A percentile compares a stretch with the other conserved stretches of the same genome.
These are phyloP conservation scores for Aspergillus asperescens DNA, from an alignment of 495 filamentous ascomycete genomes.

Conservation along the genomic window DNA sequence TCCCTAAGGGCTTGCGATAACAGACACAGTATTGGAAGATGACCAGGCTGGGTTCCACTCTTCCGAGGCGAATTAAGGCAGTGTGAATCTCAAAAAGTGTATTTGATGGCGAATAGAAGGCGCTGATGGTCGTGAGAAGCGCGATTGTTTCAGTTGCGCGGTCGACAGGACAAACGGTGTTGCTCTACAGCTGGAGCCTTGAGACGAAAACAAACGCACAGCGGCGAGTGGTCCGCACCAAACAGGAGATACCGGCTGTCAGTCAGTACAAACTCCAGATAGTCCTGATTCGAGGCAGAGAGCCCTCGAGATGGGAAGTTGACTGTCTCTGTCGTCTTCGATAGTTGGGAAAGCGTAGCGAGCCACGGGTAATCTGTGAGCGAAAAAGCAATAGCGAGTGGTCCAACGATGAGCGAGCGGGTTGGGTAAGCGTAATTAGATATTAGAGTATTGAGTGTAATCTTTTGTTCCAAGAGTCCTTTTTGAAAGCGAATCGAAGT, in stretches of 20 bases:
- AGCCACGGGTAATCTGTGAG: background rate
- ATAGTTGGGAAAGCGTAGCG: conserved; percentile 10
- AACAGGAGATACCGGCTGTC: conserved; percentile 4
- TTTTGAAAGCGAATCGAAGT: conserved; percentile 1
- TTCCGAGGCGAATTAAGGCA: conserved; percentile 14
- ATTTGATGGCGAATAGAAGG: conserved; percentile 4
- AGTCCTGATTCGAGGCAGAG: background rate
- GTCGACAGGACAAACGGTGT: conserved; percentile 22
- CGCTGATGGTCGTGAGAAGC: conserved; percentile 6
- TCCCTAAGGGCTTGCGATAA: conserved; percentile 5
- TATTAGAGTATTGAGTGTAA: conserved; percentile 16
- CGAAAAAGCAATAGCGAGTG: conserved; percentile 20
- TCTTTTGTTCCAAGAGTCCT: conserved; percentile 5
- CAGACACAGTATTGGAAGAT: conserved; percentile 10
- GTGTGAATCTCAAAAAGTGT: conserved; percentile 3
- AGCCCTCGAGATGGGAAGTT: background rate
- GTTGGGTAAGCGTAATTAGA: conserved; percentile 20
- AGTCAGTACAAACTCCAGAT: background rate
- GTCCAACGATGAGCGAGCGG: conserved; percentile 21
- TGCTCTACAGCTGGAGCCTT: conserved; percentile 15
- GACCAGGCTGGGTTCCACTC: conserved; percentile 15
- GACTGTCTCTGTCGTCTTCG: background rate
- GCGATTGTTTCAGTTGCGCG: conserved; percentile 16
- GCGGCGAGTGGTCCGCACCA: conserved; percentile 7
- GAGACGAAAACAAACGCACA: conserved; percentile 16